Evolutionary conservation across 176 grass and related monocot species (phyloP).

Genomic region (Avena eriantha): DNA sequence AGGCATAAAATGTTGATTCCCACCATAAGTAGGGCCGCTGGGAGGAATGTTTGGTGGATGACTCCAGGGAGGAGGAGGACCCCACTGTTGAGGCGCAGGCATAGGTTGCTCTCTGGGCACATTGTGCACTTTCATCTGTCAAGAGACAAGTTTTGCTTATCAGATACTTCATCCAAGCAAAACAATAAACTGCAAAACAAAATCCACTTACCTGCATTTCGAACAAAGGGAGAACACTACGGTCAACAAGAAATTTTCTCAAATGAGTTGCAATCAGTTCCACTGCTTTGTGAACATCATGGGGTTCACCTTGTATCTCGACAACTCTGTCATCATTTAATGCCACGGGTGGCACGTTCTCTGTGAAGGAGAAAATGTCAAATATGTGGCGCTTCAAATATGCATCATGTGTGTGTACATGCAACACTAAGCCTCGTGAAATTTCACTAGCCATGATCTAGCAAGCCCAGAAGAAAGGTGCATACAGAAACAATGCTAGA

Average conservation of each 20-base stretch:
- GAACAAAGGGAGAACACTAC: conserved; percentile 89
- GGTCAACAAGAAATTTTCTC: conserved; percentile 98
- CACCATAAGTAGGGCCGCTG: conserved; percentile 66
- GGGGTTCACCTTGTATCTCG: conserved; percentile 93
- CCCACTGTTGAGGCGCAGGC: conserved; percentile 70
- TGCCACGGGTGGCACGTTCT: conserved; percentile 88
- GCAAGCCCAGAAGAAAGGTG: conserved; percentile 6
- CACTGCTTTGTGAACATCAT: conserved; percentile 85
- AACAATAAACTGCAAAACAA: conserved; percentile 18
- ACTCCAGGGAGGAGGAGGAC: conserved; percentile 75
- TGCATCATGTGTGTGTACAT: neutral
- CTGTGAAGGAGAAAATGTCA: conserved; percentile 49
- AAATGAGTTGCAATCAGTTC: conserved; percentile 87
- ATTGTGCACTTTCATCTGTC: conserved; percentile 72
- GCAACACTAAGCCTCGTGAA: neutral
- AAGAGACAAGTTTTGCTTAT: conserved; percentile 9
- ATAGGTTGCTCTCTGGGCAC: conserved; percentile 79
- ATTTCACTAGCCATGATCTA: conserved; percentile 20
- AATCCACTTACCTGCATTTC: conserved; percentile 68
- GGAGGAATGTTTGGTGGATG: conserved; percentile 72
- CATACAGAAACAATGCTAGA: neutral
- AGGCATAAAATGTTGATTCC: conserved; percentile 84
- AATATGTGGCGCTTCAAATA: conserved; percentile 28
- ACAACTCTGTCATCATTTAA: conserved; percentile 97
- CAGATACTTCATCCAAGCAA: conserved; percentile 22